These are phyloP conservation scores for Lichtheimia corymbifera DNA, from an alignment of 371 early-diverging fungal species.

Conservation along the genomic window DNA sequence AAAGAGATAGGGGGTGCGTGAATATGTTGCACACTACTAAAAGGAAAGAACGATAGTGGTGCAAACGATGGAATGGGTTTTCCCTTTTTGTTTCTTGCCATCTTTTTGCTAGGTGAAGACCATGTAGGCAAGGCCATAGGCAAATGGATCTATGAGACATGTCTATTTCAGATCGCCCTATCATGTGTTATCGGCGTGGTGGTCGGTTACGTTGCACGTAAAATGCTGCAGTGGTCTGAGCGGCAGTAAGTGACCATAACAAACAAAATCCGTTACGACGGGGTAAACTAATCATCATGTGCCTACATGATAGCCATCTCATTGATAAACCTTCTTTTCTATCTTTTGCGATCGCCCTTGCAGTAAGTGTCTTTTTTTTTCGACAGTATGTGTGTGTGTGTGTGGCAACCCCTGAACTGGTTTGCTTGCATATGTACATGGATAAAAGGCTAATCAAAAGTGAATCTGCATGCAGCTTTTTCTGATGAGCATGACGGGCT, in stretches of 20 bases:
- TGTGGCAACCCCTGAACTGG: neutral
- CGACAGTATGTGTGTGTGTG: too few relatives aligned
- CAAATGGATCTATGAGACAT: constrained; percentile 76
- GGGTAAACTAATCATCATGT: neutral
- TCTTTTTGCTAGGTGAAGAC: constrained; percentile 68
- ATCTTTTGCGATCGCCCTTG: constrained; percentile 86
- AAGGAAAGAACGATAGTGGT: constrained; percentile 44
- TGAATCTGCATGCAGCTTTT: constrained; percentile 51
- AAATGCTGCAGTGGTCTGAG: constrained; percentile 74
- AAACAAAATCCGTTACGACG: neutral
- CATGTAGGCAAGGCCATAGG: constrained; percentile 65
- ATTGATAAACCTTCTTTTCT: constrained; percentile 94
- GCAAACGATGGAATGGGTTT: constrained; percentile 88
- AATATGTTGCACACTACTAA: neutral
- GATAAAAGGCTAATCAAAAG: neutral
- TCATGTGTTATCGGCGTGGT: constrained; percentile 78
- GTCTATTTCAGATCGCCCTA: constrained; percentile 78
- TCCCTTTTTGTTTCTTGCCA: constrained; percentile 85
- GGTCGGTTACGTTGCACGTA: constrained; percentile 77
- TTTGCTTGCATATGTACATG: neutral
- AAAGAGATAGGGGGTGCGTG: neutral
- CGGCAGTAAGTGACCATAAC: constrained; percentile 36
- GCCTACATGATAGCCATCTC: constrained; percentile 45
- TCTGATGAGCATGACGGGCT: constrained; percentile 78
- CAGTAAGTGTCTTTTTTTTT: constrained; percentile 48